phyloP scores from a whole-genome alignment of 768 basidiomycete genomes.

The Rhizopogon vinicolor region DNA sequence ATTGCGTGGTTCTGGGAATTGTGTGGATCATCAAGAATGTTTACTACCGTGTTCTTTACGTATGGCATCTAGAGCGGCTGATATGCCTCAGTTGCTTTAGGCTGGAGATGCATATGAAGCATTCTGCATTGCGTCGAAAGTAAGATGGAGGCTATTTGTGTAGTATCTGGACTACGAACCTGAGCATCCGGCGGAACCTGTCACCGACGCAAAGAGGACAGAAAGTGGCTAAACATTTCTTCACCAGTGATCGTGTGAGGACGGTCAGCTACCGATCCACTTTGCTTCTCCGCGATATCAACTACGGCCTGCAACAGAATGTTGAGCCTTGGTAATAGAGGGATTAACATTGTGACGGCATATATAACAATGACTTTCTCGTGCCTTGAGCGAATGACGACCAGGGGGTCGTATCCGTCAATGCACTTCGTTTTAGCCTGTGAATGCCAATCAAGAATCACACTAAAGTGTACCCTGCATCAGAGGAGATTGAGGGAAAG shows the following conservation, averaged over 20 bases:
- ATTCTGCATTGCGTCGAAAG: too few relatives aligned
- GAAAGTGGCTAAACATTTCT: conserved; percentile 29
- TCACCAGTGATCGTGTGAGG: conserved; percentile 41
- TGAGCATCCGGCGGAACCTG: conserved; percentile 49
- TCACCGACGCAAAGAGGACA: conserved; percentile 31
- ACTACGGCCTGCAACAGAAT: conserved; percentile 34
- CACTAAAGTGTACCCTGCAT: too few relatives aligned
- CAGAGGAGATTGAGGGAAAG: too few relatives aligned
- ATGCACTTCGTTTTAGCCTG: too few relatives aligned
- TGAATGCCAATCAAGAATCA: too few relatives aligned
- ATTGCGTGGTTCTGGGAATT: conserved; percentile 20
- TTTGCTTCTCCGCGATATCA: too few relatives aligned
- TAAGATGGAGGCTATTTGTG: too few relatives aligned
- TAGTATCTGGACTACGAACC: conserved; percentile 21
- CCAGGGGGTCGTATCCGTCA: too few relatives aligned
- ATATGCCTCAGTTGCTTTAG: conserved; percentile 38
- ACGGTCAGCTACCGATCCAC: conserved; percentile 44
- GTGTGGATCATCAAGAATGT: conserved; percentile 17
- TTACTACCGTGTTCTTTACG: conserved; percentile 2
- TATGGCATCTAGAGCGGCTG: conserved; percentile 37
- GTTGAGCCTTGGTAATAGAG: too few relatives aligned
- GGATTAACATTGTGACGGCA: too few relatives aligned
- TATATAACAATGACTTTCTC: too few relatives aligned
- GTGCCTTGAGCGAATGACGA: too few relatives aligned
- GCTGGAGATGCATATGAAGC: conserved; percentile 47